Evolutionary conservation across 331 rosid genomes (phyloP), one percentile per base, ranked within the genome.

Genomic region (Malus hybrid): DNA sequence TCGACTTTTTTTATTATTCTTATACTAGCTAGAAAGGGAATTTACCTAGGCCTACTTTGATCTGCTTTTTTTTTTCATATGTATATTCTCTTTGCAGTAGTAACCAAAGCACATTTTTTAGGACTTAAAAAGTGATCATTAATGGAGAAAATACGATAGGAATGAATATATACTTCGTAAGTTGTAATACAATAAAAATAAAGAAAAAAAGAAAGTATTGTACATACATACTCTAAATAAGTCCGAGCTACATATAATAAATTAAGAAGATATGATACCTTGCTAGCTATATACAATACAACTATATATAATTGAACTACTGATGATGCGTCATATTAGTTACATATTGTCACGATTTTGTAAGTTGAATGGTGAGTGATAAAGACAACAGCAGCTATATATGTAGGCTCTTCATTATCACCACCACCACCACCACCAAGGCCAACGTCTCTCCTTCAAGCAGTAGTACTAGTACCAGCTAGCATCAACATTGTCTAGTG

Each of bases 341-440:
- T 39, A 39, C 46, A 2, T 18, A 29, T 13, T 63, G 8, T 30
- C 66, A 63, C 10, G 34, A 3, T 63, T 11, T 36, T 15, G 11
- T 66, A 64, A 24, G 24, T 65, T 62, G 52, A 61, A 75, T 80
- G 83, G 73, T 69, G 76, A 62, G 58, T 50, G 64, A 68, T 30
- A 55, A 62, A 10, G 30, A 15, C 30, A 70, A 55, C 50, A 33
- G 7, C 22, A 18, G 50, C 19, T 66, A 36, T 4, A 3, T 28
- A 62, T 5, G 6, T 19, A 66, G 57, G 20, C 26, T 55, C 15
- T 22, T 74, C 71, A 74, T 74, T 55, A 77, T 32, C 46, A 42
- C 13, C 46, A 42, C 12, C 42, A 36, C 10, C 80, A 53, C 24
- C 73, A 63, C 79, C 80, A 75, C 68, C 76, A 33, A 71, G 39